Percentiles rank a stretch among this genome's conserved stretches.
Conservation (phyloP, 2,329 filamentous ascomycete genomes). For the Colletotrichum kahawae region DNA sequence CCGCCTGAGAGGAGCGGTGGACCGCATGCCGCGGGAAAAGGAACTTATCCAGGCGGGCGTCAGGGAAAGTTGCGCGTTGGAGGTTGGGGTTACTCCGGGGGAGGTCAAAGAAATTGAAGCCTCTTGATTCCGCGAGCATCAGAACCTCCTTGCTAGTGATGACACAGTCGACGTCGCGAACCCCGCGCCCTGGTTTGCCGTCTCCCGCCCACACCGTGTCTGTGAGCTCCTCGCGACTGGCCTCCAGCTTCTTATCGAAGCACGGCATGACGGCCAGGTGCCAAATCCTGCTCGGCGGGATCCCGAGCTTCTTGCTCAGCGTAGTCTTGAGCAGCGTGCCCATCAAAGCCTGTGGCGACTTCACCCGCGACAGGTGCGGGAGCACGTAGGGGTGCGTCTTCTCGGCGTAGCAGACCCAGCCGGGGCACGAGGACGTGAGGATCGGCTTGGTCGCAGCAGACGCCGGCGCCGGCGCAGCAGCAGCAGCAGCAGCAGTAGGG, state of each 20-base stretch:
- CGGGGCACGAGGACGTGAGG: slow-evolving; percentile 89
- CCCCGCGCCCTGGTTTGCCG: slow-evolving; percentile 54
- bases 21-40: slow-evolving; percentile 66
- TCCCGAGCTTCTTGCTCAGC: slow-evolving; percentile 72
- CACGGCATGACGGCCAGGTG: slow-evolving; percentile 97
- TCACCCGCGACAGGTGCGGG: slow-evolving; percentile 87
- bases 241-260: slow-evolving; percentile 98
- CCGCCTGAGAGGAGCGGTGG: slow-evolving; percentile 53
- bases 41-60: slow-evolving; percentile 71
- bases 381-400: slow-evolving; percentile 96
- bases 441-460: slow-evolving; percentile 56
- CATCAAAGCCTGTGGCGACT: slow-evolving; percentile 91
- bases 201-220: slow-evolving; percentile 72
- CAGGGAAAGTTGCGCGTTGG: slow-evolving; percentile 69
- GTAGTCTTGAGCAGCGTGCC: slow-evolving; percentile 91
- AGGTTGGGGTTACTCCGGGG: slow-evolving; percentile 59
- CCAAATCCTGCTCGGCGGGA: slow-evolving; percentile 85
- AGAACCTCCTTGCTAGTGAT: slow-evolving; percentile 96
- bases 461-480: slow-evolving; percentile 10
- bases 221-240: slow-evolving; percentile 90
- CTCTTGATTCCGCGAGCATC: slow-evolving; percentile 82
- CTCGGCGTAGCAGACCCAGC: slow-evolving; percentile 98
- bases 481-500: slow-evolving; percentile 8
- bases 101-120: slow-evolving; percentile 76
- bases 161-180: slow-evolving; percentile 95